phyloP scores from a whole-genome alignment of 2,329 filamentous ascomycete species.

The Claviceps capensis region DNA sequence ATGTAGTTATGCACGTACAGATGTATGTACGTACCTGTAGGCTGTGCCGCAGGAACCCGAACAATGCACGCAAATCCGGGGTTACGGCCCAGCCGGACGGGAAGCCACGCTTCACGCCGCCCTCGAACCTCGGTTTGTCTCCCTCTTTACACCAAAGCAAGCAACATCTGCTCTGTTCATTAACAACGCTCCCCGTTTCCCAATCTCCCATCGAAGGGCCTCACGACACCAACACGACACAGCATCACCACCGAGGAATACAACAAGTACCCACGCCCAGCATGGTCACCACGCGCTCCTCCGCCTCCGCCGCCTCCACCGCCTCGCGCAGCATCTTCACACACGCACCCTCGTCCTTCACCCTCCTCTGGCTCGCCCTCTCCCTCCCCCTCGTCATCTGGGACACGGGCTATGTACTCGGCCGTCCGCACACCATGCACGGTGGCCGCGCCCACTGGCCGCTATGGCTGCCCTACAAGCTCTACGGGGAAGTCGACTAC shows the following conservation, averaged over 20 bases:
- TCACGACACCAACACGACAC: neutral
- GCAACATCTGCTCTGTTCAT: neutral
- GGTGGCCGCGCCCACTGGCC: conserved; percentile 60
- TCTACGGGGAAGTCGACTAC: conserved; percentile 69
- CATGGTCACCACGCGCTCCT: conserved; percentile 26
- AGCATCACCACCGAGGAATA: too few relatives aligned
- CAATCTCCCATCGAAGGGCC: neutral
- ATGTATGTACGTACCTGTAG: too few relatives aligned
- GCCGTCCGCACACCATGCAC: conserved; percentile 70
- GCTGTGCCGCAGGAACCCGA: too few relatives aligned
- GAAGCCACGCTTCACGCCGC: too few relatives aligned
- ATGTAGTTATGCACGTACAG: too few relatives aligned
- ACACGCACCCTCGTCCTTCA: conserved; percentile 31
- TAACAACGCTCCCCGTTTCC: neutral
- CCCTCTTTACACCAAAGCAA: neutral
- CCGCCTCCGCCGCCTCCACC: conserved; percentile 14
- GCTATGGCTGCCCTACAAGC: conserved; percentile 62
- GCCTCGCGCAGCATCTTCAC: conserved; percentile 7
- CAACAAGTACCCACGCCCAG: neutral
- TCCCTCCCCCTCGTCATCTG: conserved; percentile 69
- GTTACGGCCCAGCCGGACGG: too few relatives aligned
- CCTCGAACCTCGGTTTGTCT: too few relatives aligned
- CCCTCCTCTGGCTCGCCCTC: conserved; percentile 56
- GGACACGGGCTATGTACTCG: conserved; percentile 68
- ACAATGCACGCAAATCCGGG: too few relatives aligned